Conservation (phyloP, 169 alveolate genomes). For the Cryptosporidium xiaoi region DNA sequence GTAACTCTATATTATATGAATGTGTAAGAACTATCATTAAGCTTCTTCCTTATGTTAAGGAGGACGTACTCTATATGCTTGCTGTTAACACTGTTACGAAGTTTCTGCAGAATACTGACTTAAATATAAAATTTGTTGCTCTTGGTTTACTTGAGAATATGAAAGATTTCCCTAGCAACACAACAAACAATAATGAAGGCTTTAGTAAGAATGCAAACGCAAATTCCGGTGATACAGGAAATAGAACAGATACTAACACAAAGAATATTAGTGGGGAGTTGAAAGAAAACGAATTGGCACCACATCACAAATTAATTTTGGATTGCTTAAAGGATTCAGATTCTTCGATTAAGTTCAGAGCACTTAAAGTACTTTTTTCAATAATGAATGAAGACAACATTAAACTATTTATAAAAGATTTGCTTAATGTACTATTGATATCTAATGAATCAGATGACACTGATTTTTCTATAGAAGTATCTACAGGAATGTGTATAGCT, state of each 20-base stretch:
- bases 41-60: constrained; percentile 30
- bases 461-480: constrained; percentile 85
- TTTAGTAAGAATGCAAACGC: constrained; percentile 66
- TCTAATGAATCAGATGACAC: constrained; percentile 90
- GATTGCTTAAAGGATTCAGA: constrained; percentile 95
- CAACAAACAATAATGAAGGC: constrained; percentile 1
- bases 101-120: constrained; percentile 93
- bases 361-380: constrained; percentile 94
- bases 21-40: constrained; percentile 95
- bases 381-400: constrained; percentile 92
- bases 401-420: constrained; percentile 91
- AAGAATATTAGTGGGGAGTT: too few species aligned
- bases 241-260: background rate
- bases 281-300: constrained; percentile 2
- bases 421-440: constrained; percentile 89
- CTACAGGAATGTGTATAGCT: constrained; percentile 79
- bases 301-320: constrained; percentile 65
- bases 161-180: constrained; percentile 74
- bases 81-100: constrained; percentile 95
- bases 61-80: constrained; percentile 87
- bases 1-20: constrained; percentile 96
- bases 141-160: constrained; percentile 74
- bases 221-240: constrained; percentile 24
- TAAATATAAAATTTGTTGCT: constrained; percentile 91
- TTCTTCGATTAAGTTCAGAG: constrained; percentile 94